Evolutionary conservation across 1,284 basidiomycete species (phyloP), one percentile per base, ranked within the genome.

Genomic region (Trichosporon sp.): DNA sequence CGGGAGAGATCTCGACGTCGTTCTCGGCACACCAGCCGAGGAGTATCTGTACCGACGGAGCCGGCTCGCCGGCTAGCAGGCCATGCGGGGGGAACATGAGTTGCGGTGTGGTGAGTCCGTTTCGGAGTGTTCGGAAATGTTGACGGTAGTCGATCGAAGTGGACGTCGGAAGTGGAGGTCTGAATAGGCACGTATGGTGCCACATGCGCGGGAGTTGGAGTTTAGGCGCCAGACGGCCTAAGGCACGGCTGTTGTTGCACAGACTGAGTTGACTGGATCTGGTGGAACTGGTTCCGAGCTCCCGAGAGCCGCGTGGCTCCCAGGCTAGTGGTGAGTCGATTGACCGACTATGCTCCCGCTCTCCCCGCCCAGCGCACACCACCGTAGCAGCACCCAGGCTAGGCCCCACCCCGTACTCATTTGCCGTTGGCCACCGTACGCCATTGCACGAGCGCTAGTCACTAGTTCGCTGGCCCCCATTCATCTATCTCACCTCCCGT

Each of bases 21-120:
- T 69, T 54, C 31, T 65, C 69, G 6, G 74, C 73, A 11, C 77
- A 73, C 77, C 78, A 80, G 10, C 56, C 63, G 4, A 31, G 12
- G 2, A 80, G 70, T 5, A 69, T 14, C 5, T 67, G 67, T 2
- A 46, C 59, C 6, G 76, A 77, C 3, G 78, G 78, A n/a, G 77
- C 54, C 8, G 71, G 67, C 11, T 54, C 56, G 31, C 56, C 66
- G 7, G 26, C 32, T 2, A 73, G 56, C 11, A 73, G 64, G 54
- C 69, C 71, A 51, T 73, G 71, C 59, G 59, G 59, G 32, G 59
- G 59, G 59, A 63, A 63, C 59, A 63, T 63, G 31, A 4, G 16
- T 31, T n/a, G 59, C 32, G n/a, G 31, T 4, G 16, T 10, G 8
- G 32, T 63, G 7, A 2, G 31, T 35, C 16, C 19, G 40, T 40